Evolutionary conservation across 2,329 filamentous ascomycete species (phyloP).

Genomic region (Xylaria sp.): DNA sequence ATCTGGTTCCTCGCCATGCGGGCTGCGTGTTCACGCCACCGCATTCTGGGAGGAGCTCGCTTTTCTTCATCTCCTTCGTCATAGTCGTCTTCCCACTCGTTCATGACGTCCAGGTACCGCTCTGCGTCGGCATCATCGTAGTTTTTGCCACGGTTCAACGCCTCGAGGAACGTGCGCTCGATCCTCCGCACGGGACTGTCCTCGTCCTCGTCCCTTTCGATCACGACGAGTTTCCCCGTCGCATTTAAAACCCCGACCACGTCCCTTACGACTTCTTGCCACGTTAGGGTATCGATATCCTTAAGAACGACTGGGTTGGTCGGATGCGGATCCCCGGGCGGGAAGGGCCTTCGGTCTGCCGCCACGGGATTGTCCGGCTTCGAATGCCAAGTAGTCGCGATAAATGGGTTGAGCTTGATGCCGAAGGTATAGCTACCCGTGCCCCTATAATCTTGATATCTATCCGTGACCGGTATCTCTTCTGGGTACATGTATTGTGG

Average conservation of each 20-base stretch:
- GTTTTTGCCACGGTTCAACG: not conserved
- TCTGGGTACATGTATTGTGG: not conserved
- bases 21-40: not conserved
- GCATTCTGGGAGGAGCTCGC: not conserved
- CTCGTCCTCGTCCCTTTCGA: not conserved
- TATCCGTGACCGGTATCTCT: not conserved
- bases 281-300: not conserved
- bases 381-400: not conserved
- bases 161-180: not conserved
- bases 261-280: not conserved
- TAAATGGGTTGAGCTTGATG: constrained; percentile 3
- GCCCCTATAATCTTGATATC: not conserved
- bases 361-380: not conserved
- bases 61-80: not conserved
- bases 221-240: not conserved
- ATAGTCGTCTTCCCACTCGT: not conserved
- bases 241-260: not conserved
- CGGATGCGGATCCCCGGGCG: not conserved
- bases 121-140: not conserved
- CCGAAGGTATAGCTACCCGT: not conserved
- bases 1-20: not conserved
- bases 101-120: no score
- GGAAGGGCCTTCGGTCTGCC: not conserved
- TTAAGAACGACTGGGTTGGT: not conserved
- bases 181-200: not conserved